phyloP scores from a whole-genome alignment of 2,329 filamentous ascomycete genomes.

The Diplodia mutila region DNA sequence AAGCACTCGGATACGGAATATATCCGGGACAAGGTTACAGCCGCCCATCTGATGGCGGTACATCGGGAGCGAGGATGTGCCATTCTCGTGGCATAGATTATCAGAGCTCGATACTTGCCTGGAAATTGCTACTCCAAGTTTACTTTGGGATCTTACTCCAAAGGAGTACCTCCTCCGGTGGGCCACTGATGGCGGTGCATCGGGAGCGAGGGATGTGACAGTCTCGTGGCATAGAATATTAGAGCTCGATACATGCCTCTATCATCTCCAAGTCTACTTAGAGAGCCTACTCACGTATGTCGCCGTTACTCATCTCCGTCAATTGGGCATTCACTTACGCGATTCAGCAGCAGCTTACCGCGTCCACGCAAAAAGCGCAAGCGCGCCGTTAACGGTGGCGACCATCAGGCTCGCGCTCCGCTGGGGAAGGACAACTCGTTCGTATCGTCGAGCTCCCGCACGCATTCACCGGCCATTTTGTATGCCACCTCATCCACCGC shows the following conservation, averaged over 20 bases:
- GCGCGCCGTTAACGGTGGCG: slow-evolving; percentile 29
- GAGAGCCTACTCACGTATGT: slow-evolving; percentile 31
- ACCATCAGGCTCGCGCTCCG: slow-evolving; percentile 25
- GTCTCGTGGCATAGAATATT: slow-evolving; percentile 50
- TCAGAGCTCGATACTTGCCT: too few relatives aligned
- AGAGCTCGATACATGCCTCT: slow-evolving; percentile 45
- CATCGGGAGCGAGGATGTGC: too few relatives aligned
- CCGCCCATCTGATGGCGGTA: too few relatives aligned
- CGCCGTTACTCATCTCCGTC: neutral
- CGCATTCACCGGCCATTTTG: neutral
- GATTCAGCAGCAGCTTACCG: neutral
- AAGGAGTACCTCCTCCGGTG: slow-evolving; percentile 20
- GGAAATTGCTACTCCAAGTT: too few relatives aligned
- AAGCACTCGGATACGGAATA: too few relatives aligned
- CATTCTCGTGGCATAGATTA: too few relatives aligned
- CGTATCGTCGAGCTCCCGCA: neutral
- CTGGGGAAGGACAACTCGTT: neutral
- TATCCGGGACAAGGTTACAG: too few relatives aligned
- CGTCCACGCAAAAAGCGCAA: slow-evolving; percentile 34
- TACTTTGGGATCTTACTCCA: too few relatives aligned
- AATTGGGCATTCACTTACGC: slow-evolving; percentile 7
- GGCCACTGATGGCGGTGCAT: neutral
- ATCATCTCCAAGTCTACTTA: slow-evolving; percentile 50
- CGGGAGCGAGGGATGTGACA: slow-evolving; percentile 31
- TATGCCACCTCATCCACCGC: neutral